Evolutionary conservation across 2,329 filamentous ascomycete species (phyloP), one percentile per base, ranked within the genome.

Genomic region (Chaetomium globosum): DNA sequence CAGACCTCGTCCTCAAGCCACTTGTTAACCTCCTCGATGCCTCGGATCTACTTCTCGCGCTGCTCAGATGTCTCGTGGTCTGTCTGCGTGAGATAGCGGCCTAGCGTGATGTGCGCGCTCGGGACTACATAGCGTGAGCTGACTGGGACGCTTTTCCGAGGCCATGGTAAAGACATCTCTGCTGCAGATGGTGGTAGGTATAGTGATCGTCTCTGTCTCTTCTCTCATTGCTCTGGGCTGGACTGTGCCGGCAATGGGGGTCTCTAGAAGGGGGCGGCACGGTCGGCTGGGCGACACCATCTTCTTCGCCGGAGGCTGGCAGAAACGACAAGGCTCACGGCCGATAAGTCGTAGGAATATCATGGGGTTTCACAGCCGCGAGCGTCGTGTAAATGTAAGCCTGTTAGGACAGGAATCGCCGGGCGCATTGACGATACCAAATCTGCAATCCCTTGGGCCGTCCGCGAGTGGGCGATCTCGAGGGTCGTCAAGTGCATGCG

Each of bases 101-200:
- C 93, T 64, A 98, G 85, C 0, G 94, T 97, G 73, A 97, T 85
- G 79, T 98, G 94, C 19, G 92, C 92, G 55, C 90, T 94, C 1
- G 93, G 93, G 2, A 96, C 92, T 28, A 93, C 88, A 75, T 97
- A 98, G 64, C 94, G 83, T 60, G 90, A 91, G 26, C 83, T 89
- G 39, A 97, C 83, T 19, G 83, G 78, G n/a, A 94, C 80, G 1
- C 87, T 83, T 3, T 3, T 79, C 79, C 54, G 81, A 79, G 3
- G 86, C 84, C 30, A 86, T 79, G 57, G 84, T 80, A 75, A 89
- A 95, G 13, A 96, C 75, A 74, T 97, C 92, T 4, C 89, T 84
- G 2, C 94, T 87, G n/a, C 9, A 98, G 85, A 76, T 98, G 94
- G 74, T 97, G 94, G 75, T 97, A 97, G 0, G 90, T 93, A 77